Percentiles rank a stretch among this genome's conserved stretches.
These are phyloP conservation scores for Naegleria lovaniensis DNA, from an alignment of 208 protist species.

Conservation along the genomic window DNA sequence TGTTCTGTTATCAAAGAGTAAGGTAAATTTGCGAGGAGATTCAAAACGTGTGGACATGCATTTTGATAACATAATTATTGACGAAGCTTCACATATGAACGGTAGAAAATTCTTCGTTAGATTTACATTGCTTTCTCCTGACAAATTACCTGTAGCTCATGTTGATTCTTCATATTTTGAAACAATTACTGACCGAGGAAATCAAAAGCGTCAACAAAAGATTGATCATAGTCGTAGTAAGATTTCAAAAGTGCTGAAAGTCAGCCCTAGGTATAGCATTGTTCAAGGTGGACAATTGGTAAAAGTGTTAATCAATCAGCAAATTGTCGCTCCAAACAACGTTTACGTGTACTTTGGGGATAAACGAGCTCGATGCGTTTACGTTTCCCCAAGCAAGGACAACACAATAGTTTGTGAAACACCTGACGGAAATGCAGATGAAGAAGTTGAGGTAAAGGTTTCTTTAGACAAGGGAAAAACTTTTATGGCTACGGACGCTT, in stretches of 20 bases:
- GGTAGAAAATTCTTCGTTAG: not conserved
- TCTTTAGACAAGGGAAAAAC: not conserved
- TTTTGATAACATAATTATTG: not conserved
- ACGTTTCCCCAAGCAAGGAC: not conserved
- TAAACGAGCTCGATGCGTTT: not conserved
- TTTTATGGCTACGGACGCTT: not conserved
- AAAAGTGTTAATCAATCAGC: not conserved
- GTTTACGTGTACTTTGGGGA: not conserved
- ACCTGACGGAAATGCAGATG: not conserved
- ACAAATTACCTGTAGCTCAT: not conserved
- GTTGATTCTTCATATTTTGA: not conserved
- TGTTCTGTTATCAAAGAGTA: not conserved
- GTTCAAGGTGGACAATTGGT: not conserved
- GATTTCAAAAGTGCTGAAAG: not conserved
- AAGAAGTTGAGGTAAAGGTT: not conserved
- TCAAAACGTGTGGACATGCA: not conserved
- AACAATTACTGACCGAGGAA: not conserved
- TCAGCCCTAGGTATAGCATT: not conserved
- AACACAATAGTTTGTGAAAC: conserved; percentile 15
- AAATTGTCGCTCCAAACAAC: not conserved
- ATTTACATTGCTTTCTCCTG: not conserved
- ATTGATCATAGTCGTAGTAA: not conserved
- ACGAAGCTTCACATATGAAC: not conserved
- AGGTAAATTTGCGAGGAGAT: not conserved
- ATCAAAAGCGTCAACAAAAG: conserved; percentile 1